Evolutionary conservation across 106 monocot species (phyloP).

Genomic region (Platanthera zijinensis): DNA sequence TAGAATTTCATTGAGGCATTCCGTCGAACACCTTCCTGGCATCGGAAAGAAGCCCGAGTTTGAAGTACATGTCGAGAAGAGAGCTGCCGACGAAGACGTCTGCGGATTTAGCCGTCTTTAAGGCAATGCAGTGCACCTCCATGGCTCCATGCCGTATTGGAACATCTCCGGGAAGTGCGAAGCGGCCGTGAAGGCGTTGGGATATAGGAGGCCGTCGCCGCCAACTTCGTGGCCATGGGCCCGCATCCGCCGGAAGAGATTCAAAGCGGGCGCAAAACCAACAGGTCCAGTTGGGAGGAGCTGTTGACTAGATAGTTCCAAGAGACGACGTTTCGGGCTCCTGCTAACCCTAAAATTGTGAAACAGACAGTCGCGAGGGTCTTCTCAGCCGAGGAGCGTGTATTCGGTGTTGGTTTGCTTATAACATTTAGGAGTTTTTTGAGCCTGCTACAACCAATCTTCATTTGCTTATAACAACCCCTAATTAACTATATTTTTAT

Average conservation of each 20-base stretch:
- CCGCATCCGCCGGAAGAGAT: conserved; percentile 34
- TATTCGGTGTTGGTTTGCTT: no score
- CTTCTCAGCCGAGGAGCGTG: no score
- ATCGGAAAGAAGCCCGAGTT: conserved; percentile 26
- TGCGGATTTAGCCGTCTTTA: conserved; percentile 30
- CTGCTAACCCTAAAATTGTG: no score
- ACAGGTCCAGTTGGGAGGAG: conserved; percentile 18
- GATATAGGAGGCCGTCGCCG: no score
- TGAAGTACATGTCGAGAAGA: conserved; percentile 54
- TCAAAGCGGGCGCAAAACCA: neutral
- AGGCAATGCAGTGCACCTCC: conserved; percentile 43
- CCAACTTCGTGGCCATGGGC: conserved; percentile 12
- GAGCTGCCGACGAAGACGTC: conserved; percentile 55
- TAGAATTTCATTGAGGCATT: conserved; percentile 45
- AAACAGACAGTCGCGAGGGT: no score
- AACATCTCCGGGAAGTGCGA: neutral
- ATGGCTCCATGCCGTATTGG: conserved; percentile 19
- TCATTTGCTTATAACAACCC: no score
- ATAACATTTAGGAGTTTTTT: no score
- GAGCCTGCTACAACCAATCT: no score
- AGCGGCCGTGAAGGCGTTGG: conserved; percentile 39
- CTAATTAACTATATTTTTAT: no score
- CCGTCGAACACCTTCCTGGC: conserved; percentile 61
- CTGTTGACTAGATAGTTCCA: conserved; percentile 64
- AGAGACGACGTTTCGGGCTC: conserved; percentile 38